Percentiles rank a stretch among this genome's conserved stretches.
phyloP scores from a whole-genome alignment of 257 asterid genomes.

The Scutellaria galericulata region DNA sequence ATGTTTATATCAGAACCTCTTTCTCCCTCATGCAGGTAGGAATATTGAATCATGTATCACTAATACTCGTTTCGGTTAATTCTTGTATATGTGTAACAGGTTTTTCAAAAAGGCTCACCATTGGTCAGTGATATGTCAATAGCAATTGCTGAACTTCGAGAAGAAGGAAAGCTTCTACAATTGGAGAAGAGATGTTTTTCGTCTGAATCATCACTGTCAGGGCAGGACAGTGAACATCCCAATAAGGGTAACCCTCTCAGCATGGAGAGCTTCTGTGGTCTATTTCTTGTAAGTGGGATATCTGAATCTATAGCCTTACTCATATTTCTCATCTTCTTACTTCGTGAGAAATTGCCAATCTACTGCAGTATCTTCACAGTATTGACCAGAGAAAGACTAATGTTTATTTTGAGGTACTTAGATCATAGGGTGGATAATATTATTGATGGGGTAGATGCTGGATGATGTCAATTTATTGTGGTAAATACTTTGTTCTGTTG shows the following conservation, averaged over 20 bases:
- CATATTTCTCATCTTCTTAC: conserved; percentile 11
- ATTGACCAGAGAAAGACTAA: conserved; percentile 13
- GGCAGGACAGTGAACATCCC: conserved; percentile 15
- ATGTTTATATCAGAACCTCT: neutral
- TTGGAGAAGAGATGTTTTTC: conserved; percentile 50
- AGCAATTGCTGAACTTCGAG: conserved; percentile 48
- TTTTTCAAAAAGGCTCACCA: conserved; percentile 44
- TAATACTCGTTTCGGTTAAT: too few species aligned
- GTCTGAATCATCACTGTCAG: neutral
- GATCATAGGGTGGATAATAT: conserved; percentile 6
- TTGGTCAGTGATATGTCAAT: conserved; percentile 47
- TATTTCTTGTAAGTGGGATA: conserved; percentile 41
- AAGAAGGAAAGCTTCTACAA: conserved; percentile 40
- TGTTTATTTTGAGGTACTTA: neutral
- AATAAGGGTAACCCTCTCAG: conserved; percentile 23
- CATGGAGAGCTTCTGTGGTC: conserved; percentile 34
- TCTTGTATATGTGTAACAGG: conserved; percentile 35
- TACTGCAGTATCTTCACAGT: neutral
- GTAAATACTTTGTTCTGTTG: too few species aligned
- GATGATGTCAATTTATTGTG: neutral
- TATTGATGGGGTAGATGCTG: neutral
- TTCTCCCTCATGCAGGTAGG: too few species aligned
- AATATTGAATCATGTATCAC: neutral
- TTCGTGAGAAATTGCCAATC: conserved; percentile 22
- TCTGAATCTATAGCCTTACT: conserved; percentile 30